These are phyloP conservation scores for Aristolochia californica DNA, from an alignment of 164 flowering plant genomes.

Conservation along the genomic window DNA sequence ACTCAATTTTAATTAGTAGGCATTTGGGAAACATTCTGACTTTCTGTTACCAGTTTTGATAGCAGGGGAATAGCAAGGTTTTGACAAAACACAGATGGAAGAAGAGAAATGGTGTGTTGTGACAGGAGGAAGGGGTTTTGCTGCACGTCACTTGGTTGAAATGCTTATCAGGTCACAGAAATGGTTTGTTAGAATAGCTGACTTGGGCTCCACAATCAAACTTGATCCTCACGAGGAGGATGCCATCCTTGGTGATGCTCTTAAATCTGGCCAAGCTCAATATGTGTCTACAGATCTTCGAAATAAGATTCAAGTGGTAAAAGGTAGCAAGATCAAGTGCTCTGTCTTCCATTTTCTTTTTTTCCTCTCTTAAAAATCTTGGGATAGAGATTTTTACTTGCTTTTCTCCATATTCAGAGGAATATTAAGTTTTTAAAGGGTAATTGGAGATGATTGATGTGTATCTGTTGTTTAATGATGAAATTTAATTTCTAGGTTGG, in stretches of 20 bases:
- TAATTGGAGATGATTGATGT: too few relatives aligned
- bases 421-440: too few relatives aligned
- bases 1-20: too few relatives aligned
- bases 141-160: constrained; percentile 82
- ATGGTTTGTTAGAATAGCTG: constrained; percentile 64
- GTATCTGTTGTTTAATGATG: too few relatives aligned
- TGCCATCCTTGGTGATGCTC: constrained; percentile 61
- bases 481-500: too few relatives aligned
- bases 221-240: constrained; percentile 55
- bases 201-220: constrained; percentile 51
- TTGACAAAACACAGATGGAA: background rate
- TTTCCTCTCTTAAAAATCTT: too few relatives aligned
- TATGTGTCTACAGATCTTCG: constrained; percentile 80
- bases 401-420: too few relatives aligned
- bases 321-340: constrained; percentile 30
- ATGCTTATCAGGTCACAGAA: constrained; percentile 54
- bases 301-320: constrained; percentile 53
- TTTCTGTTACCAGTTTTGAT: too few relatives aligned
- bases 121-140: constrained; percentile 94
- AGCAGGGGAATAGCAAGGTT: too few relatives aligned
- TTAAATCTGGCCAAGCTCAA: constrained; percentile 49
- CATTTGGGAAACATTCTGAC: too few relatives aligned
- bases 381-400: too few relatives aligned
- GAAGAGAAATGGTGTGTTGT: constrained; percentile 73
- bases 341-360: too few relatives aligned